phyloP scores from a whole-genome alignment of 2,329 filamentous ascomycete genomes.

The Ophiocordyceps camponoti-saundersi region DNA sequence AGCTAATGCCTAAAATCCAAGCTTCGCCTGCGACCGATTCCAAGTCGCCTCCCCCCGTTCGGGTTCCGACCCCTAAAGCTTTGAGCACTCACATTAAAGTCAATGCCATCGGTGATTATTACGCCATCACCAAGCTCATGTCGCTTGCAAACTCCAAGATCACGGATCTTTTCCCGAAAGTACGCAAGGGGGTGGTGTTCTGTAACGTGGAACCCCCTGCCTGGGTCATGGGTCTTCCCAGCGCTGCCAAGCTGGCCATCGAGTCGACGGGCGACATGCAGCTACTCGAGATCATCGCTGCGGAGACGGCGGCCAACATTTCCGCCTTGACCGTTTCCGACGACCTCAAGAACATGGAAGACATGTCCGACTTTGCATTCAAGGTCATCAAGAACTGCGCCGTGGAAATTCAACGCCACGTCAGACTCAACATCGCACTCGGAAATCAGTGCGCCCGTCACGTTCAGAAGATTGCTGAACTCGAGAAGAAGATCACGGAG shows the following conservation, averaged over 20 bases:
- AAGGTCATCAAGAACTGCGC: background rate
- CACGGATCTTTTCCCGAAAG: background rate
- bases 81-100: slow-evolving; percentile 5
- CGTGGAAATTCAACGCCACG: background rate
- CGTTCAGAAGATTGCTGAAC: too few species aligned
- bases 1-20: background rate
- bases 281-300: background rate
- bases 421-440: background rate
- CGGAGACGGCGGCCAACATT: background rate
- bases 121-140: slow-evolving; percentile 4
- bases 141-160: slow-evolving; percentile 4
- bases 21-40: too few species aligned
- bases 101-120: slow-evolving; percentile 8
- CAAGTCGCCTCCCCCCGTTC: too few species aligned
- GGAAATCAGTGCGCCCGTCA: background rate
- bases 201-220: background rate
- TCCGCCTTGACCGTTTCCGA: background rate
- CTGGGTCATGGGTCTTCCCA: background rate
- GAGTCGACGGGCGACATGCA: too few species aligned
- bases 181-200: background rate
- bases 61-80: too few species aligned
- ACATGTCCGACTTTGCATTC: background rate
- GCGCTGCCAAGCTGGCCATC: too few species aligned
- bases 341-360: background rate
- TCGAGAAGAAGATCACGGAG: too few species aligned